These are phyloP conservation scores for Begonia loranthoides DNA, from an alignment of 306 rosid genomes.

Conservation along the genomic window DNA sequence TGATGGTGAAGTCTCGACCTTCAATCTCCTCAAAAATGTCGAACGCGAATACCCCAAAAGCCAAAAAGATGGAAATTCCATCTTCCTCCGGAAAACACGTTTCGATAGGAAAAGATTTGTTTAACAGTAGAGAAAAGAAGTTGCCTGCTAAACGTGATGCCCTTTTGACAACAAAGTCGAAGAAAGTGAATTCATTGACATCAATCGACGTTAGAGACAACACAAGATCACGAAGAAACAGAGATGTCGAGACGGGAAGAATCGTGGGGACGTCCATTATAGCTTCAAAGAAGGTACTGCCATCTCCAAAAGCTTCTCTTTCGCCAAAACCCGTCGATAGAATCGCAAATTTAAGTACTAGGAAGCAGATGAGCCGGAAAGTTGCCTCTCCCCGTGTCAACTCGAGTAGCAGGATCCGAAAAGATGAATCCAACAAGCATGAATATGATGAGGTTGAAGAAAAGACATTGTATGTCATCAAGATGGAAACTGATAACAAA, in stretches of 20 bases:
- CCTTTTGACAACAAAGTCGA: constrained; percentile 22
- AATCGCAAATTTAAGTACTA: constrained; percentile 19
- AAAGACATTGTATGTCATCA: constrained; percentile 58
- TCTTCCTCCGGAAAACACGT: constrained; percentile 17
- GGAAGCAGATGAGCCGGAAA: constrained; percentile 30
- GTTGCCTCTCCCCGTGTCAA: constrained; percentile 13
- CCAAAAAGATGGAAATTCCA: constrained; percentile 21
- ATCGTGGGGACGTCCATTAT: constrained; percentile 15
- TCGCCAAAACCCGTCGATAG: constrained; percentile 29
- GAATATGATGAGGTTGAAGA: constrained; percentile 30
- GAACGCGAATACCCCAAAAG: constrained; percentile 17
- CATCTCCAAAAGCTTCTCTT: constrained; percentile 16
- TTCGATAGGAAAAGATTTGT: constrained; percentile 15
- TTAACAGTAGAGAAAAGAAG: constrained; percentile 18
- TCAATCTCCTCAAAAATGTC: constrained; percentile 11
- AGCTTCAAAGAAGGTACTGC: constrained; percentile 27
- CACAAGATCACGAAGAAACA: constrained; percentile 15
- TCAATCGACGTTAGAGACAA: constrained; percentile 20
- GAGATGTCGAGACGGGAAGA: constrained; percentile 27
- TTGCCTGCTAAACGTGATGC: constrained; percentile 20
- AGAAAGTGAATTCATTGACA: constrained; percentile 18
- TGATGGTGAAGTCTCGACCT: constrained; percentile 23
- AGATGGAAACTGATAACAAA: constrained; percentile 39
- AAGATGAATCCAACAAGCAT: constrained; percentile 22
- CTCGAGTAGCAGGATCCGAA: constrained; percentile 13